Conservation (phyloP, 116 monocot genomes). For the Trichopus zeylanicus region DNA sequence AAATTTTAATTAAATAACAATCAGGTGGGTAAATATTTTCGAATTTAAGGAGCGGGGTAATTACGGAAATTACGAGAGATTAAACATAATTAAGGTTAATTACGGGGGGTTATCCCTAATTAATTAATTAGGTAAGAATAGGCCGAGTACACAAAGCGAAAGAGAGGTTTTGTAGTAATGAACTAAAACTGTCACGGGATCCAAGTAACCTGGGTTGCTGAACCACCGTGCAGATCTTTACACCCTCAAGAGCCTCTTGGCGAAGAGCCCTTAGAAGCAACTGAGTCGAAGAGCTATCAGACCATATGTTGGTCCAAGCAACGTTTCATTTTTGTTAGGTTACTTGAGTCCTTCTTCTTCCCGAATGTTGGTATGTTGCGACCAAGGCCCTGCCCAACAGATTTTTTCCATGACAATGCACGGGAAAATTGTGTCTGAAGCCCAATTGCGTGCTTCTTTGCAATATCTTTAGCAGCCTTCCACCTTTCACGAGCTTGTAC, state of each 20-base stretch:
- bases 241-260: slow-evolving; percentile 62
- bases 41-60: too few relatives aligned
- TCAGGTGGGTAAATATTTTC: too few relatives aligned
- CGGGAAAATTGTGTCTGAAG: slow-evolving; percentile 35
- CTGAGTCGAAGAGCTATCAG: slow-evolving; percentile 59
- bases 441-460: slow-evolving; percentile 40
- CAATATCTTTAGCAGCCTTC: slow-evolving; percentile 41
- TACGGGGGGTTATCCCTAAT: too few relatives aligned
- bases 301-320: slow-evolving; percentile 66
- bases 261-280: slow-evolving; percentile 54
- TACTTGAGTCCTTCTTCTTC: slow-evolving; percentile 20
- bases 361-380: background rate
- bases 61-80: too few relatives aligned
- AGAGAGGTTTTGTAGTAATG: background rate
- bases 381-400: slow-evolving; percentile 11
- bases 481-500: slow-evolving; percentile 72
- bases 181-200: background rate
- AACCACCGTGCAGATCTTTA: slow-evolving; percentile 56
- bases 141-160: too few relatives aligned
- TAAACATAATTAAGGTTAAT: too few relatives aligned
- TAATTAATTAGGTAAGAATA: too few relatives aligned
- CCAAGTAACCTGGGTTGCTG: slow-evolving; percentile 53
- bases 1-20: too few relatives aligned
- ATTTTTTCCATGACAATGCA: slow-evolving; percentile 31
- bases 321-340: slow-evolving; percentile 25